Conservation (phyloP, 192 early-diverging fungal genomes). For the Funneliformis mosseae region DNA sequence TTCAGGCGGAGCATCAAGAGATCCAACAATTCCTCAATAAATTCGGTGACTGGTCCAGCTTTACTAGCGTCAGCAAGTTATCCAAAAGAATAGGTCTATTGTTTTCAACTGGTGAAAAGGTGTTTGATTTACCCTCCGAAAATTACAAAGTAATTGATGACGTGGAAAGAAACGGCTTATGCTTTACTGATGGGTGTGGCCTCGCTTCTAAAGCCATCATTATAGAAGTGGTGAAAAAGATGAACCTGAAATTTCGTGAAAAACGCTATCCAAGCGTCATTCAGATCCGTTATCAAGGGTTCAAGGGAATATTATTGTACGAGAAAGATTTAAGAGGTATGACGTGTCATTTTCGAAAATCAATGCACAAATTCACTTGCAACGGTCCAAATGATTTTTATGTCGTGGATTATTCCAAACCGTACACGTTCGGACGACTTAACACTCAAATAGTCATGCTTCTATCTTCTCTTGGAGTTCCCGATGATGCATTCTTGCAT, state of each 20-base stretch:
- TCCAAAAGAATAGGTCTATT: conserved; percentile 1
- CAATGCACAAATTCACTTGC: not conserved
- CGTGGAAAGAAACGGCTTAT: not conserved
- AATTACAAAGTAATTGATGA: conserved; percentile 5
- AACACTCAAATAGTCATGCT: conserved; percentile 73
- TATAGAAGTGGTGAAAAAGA: not conserved
- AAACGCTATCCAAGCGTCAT: conserved; percentile 7
- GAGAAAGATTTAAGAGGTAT: not conserved
- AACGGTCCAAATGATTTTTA: conserved; percentile 2
- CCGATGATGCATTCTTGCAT: conserved; percentile 54
- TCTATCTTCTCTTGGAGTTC: conserved; percentile 56
- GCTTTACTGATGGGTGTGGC: not conserved
- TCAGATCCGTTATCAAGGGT: conserved; percentile 6
- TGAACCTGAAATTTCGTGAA: not conserved
- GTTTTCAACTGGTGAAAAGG: not conserved
- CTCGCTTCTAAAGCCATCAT: not conserved
- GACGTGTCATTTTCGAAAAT: conserved; percentile 3
- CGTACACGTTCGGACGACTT: conserved; percentile 34
- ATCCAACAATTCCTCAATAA: not conserved
- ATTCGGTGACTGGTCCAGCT: not conserved
- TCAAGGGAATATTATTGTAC: not conserved
- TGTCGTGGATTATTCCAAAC: conserved; percentile 6
- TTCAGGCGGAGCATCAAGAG: not conserved
- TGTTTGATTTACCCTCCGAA: not conserved
- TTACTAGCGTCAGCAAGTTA: not conserved